Conservation (phyloP, 129 eudicot species). For the Tagetes patula region DNA sequence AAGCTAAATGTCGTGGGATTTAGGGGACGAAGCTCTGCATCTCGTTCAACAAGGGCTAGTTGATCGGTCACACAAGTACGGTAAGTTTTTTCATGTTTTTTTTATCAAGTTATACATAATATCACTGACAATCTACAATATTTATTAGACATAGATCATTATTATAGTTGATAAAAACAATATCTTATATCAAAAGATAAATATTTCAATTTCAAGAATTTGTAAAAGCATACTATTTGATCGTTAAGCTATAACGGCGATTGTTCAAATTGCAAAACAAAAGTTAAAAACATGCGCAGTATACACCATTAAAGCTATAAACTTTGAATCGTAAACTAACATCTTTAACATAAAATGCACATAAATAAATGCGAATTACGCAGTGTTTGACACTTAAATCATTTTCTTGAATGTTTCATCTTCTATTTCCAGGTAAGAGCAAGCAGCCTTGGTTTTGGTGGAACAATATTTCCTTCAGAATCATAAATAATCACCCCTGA, state of each 20-base stretch:
- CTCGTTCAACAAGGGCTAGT: slow-evolving; percentile 23
- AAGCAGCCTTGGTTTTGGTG: slow-evolving; percentile 54
- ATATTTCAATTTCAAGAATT: neutral
- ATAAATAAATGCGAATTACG: neutral
- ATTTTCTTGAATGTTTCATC: neutral
- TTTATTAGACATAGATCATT: neutral
- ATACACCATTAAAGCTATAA: neutral
- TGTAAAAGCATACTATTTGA: neutral
- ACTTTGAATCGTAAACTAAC: slow-evolving; percentile 7
- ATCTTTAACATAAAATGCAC: slow-evolving; percentile 5
- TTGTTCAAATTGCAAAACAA: neutral
- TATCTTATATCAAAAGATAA: neutral
- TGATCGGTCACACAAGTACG: neutral
- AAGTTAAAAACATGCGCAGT: neutral
- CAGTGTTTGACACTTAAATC: neutral
- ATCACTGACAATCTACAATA: neutral
- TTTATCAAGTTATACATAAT: neutral
- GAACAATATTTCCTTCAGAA: slow-evolving; percentile 57
- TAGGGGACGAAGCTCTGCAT: slow-evolving; percentile 77
- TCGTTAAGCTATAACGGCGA: neutral
- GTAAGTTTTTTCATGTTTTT: slow-evolving; percentile 21
- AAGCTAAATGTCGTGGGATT: slow-evolving; percentile 87
- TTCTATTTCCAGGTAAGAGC: slow-evolving; percentile 83
- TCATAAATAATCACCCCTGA: slow-evolving; percentile 82
- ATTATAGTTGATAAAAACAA: neutral